Base-by-base conservation (phyloP, 352 stramenopile species). In the Phytophthora litchii region DNA sequence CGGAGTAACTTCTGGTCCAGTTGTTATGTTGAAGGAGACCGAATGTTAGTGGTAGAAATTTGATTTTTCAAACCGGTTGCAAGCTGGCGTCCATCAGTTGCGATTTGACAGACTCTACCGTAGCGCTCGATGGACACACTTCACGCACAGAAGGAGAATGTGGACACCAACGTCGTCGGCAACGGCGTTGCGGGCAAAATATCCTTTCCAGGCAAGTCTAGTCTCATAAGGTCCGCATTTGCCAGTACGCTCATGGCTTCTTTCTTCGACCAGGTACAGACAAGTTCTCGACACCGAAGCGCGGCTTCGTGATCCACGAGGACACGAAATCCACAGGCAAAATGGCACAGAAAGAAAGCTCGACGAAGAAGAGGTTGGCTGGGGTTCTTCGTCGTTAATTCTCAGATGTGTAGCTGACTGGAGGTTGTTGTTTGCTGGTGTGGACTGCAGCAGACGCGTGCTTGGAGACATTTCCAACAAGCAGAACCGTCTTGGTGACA, bases 381-480 rank as follows among this genome's bases (percentile, higher is more conserved):
- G 13, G 16, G 25, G 29, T 38, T 14, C 12, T 35, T 31, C 11
- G 13, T 8, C 23, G 3, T 14, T 3, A 21, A 0, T 12, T 4
- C 2, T 37, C 3, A 40, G 20, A 27, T 40, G 11, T 19, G 7
- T 42, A 11, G n/a, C 17, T 37, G 27, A 11, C 34, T 51, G 10
- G 6, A 31, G 17, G 21, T 12, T 34, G 9, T 23, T 29, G 14
- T 8, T 29, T 43, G 36, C 27, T 43, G 23, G n/a, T 34, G 29
- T 34, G 29, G 7, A 10, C 45, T 49, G 29, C 45, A 70, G 57
- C 25, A 91, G 83, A 70, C 83, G 83, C 43, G 81, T 64, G 23
- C 68, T 93, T 3, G 70, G 78, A 7, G 83, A 93, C 52, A 93
- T 93, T 36, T 93, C 83, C 19, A 93, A 93, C 68, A 79, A 84